A percentile compares a stretch with the other conserved stretches of the same genome.
phyloP scores from a whole-genome alignment of 176 grass and related monocot species.

The Musa itinerans region DNA sequence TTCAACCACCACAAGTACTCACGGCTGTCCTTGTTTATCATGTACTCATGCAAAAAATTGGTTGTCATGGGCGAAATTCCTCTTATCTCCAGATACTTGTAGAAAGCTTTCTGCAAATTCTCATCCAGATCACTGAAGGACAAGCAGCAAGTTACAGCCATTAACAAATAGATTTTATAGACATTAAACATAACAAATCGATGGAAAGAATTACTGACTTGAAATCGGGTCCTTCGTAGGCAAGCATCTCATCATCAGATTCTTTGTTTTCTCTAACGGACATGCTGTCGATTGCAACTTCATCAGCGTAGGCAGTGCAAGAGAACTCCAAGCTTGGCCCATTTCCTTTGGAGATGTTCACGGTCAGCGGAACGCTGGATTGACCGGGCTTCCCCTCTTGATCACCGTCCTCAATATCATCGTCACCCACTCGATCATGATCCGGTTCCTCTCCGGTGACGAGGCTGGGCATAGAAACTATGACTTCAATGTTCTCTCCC shows the following conservation, averaged over 20 bases:
- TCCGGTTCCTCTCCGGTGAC: slow-evolving; percentile 74
- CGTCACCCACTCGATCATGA: slow-evolving; percentile 6
- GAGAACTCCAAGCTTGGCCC: slow-evolving; percentile 50
- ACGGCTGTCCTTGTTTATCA: slow-evolving; percentile 96
- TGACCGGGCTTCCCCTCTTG: slow-evolving; percentile 21
- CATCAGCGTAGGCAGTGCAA: slow-evolving; percentile 76
- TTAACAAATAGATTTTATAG: not conserved
- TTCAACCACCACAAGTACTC: slow-evolving; percentile 83
- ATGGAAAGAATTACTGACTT: slow-evolving; percentile 31
- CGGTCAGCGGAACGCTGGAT: slow-evolving; percentile 57
- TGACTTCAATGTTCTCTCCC: slow-evolving; percentile 51
- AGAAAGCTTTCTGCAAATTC: slow-evolving; percentile 86
- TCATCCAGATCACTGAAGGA: slow-evolving; percentile 77
- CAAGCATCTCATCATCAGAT: slow-evolving; percentile 31
- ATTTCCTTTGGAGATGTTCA: slow-evolving; percentile 48
- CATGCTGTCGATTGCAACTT: slow-evolving; percentile 71
- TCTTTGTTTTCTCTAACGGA: slow-evolving; percentile 31
- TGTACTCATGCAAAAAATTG: slow-evolving; percentile 90
- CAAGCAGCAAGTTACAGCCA: not conserved
- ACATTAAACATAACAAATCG: not conserved
- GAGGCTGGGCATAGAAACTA: slow-evolving; percentile 81
- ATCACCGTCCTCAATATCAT: slow-evolving; percentile 16
- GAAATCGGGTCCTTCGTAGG: slow-evolving; percentile 93
- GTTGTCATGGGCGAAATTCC: slow-evolving; percentile 67
- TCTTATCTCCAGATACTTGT: slow-evolving; percentile 83